Percentiles rank a stretch among this genome's conserved stretches.
phyloP scores from a whole-genome alignment of 495 filamentous ascomycete genomes.

The Penicillium lagena region DNA sequence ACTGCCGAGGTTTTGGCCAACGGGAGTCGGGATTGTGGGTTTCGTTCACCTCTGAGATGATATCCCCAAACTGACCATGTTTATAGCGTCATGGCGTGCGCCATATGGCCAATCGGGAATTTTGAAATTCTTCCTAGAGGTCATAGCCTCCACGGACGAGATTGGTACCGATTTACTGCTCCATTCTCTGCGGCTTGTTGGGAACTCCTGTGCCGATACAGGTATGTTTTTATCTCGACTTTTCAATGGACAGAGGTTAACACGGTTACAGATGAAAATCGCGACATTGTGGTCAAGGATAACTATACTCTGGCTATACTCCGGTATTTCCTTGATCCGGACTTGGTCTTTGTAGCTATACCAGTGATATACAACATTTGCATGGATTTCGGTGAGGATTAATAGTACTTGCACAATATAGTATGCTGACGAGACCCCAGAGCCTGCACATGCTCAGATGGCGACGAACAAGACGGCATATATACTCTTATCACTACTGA shows the following conservation, averaged over 20 bases:
- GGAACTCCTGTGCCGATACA: conserved; percentile 77
- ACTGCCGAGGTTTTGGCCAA: conserved; percentile 57
- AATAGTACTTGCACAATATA: not conserved
- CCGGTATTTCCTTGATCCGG: conserved; percentile 38
- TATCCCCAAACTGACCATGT: conserved; percentile 9
- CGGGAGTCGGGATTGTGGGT: conserved; percentile 61
- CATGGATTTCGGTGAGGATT: conserved; percentile 60
- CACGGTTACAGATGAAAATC: conserved; percentile 58
- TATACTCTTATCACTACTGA: conserved; percentile 32
- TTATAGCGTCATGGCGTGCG: conserved; percentile 52
- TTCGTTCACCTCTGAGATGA: not conserved
- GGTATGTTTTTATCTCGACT: conserved; percentile 36
- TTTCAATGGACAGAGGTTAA: conserved; percentile 5
- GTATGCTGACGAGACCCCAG: conserved; percentile 19
- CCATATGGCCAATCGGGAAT: conserved; percentile 63
- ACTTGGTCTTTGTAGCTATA: conserved; percentile 51
- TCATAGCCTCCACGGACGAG: conserved; percentile 37
- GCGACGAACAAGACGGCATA: conserved; percentile 47
- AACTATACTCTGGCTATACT: conserved; percentile 53
- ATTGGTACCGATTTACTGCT: conserved; percentile 29
- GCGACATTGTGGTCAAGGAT: conserved; percentile 55
- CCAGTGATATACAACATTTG: conserved; percentile 70
- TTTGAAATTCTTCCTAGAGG: conserved; percentile 56
- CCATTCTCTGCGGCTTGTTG: conserved; percentile 62
- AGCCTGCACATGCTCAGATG: conserved; percentile 55